Evolutionary conservation across 345 rosid genomes (phyloP).

Genomic region (Microthlaspi erraticum): DNA sequence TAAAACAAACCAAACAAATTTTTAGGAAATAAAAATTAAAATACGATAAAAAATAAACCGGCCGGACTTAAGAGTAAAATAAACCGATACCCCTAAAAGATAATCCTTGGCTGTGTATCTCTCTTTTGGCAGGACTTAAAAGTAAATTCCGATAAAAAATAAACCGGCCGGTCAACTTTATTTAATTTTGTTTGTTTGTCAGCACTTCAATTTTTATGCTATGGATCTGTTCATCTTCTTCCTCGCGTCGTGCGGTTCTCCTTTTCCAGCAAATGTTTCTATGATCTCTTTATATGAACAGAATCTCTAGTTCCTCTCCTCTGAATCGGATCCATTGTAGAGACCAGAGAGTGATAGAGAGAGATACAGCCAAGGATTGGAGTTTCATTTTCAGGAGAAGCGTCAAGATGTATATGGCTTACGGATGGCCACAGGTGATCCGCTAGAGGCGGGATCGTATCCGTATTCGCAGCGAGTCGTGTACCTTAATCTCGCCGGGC

Average conservation of each 20-base stretch:
- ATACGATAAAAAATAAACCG: too few species aligned
- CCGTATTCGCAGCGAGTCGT: slow-evolving; percentile 77
- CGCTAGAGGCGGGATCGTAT: slow-evolving; percentile 64
- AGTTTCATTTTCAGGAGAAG: slow-evolving; percentile 11
- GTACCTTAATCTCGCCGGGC: slow-evolving; percentile 69
- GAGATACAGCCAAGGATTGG: slow-evolving; percentile 10
- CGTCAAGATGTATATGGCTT: slow-evolving; percentile 89
- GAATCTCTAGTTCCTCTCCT: slow-evolving; percentile 16
- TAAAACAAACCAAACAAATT: too few species aligned
- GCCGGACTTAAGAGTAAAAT: too few species aligned
- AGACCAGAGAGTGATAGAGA: slow-evolving; percentile 6
- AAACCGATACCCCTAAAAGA: too few species aligned
- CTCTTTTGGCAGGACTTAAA: too few species aligned
- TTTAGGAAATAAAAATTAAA: too few species aligned
- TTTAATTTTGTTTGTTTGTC: neutral
- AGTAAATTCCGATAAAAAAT: too few species aligned
- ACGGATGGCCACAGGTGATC: slow-evolving; percentile 99
- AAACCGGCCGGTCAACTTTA: slow-evolving; percentile 27
- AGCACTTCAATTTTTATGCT: slow-evolving; percentile 10
- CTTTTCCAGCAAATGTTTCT: slow-evolving; percentile 19
- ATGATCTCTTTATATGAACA: slow-evolving; percentile 37
- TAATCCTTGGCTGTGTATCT: too few species aligned
- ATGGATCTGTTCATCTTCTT: slow-evolving; percentile 48
- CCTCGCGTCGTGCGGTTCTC: slow-evolving; percentile 26
- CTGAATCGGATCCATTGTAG: slow-evolving; percentile 44